phyloP scores from a whole-genome alignment of 2,329 filamentous ascomycete species.

The Colletotrichum brevisporum region DNA sequence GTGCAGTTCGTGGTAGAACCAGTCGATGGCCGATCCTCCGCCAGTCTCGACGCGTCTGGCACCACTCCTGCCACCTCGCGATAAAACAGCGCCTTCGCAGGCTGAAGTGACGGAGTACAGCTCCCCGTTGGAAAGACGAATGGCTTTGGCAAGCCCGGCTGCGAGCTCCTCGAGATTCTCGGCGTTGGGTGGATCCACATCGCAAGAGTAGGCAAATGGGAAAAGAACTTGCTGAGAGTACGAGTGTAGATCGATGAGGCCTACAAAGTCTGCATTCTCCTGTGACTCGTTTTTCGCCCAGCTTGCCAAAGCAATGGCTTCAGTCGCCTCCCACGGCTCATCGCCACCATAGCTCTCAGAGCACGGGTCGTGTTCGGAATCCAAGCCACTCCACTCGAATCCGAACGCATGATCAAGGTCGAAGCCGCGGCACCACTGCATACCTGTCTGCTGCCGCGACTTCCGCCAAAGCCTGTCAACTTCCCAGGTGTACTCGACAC shows the following conservation, averaged over 20 bases:
- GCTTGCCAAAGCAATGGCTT: conserved; percentile 80
- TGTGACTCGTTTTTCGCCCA: conserved; percentile 88
- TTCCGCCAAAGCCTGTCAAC: conserved; percentile 95
- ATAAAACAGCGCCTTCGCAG: conserved; percentile 81
- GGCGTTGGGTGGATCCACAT: conserved; percentile 81
- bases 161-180: conserved; percentile 95
- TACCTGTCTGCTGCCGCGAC: conserved; percentile 85
- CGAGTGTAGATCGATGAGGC: conserved; percentile 90
- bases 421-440: conserved; percentile 87
- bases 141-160: conserved; percentile 88
- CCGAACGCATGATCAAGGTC: conserved; percentile 91
- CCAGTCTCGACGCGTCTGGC: conserved; percentile 73
- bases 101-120: conserved; percentile 84
- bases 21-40: conserved; percentile 91
- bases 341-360: conserved; percentile 92
- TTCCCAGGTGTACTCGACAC: conserved; percentile 94
- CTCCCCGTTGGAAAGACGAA: conserved; percentile 84
- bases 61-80: conserved; percentile 48
- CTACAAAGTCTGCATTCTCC: conserved; percentile 83
- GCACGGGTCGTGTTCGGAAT: conserved; percentile 84
- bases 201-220: conserved; percentile 90
- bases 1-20: conserved; percentile 90
- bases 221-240: conserved; percentile 97
- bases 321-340: conserved; percentile 84
- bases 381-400: conserved; percentile 77